Evolutionary conservation across 192 early-diverging fungal species (phyloP).

Genomic region (Coemansia reversa): DNA sequence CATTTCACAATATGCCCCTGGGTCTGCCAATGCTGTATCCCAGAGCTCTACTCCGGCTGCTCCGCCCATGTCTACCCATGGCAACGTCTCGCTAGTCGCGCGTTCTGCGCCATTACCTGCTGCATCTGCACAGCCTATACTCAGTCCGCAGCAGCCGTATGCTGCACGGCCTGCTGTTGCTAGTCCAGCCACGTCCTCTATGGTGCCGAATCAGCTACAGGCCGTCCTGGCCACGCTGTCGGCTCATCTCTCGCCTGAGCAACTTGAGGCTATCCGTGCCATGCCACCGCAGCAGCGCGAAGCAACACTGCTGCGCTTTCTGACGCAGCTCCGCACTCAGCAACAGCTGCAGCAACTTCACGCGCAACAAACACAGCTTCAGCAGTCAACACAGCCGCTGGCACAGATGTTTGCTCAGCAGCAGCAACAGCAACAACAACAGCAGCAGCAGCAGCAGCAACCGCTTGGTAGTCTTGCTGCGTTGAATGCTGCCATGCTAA

Average conservation of each 20-base stretch:
- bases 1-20: slow-evolving; percentile 8
- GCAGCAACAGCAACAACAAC: slow-evolving; percentile 25
- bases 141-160: slow-evolving; percentile 41
- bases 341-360: slow-evolving; percentile 19
- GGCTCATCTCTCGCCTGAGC: slow-evolving; percentile 11
- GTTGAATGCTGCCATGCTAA: slow-evolving; percentile 23
- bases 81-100: not conserved
- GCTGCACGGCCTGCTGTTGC: slow-evolving; percentile 23
- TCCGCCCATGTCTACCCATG: slow-evolving; percentile 15
- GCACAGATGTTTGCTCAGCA: slow-evolving; percentile 19
- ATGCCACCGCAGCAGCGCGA: slow-evolving; percentile 28
- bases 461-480: slow-evolving; percentile 27
- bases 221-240: slow-evolving; percentile 7
- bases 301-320: not conserved
- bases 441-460: slow-evolving; percentile 17
- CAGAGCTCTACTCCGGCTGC: slow-evolving; percentile 21
- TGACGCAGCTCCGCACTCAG: slow-evolving; percentile 3
- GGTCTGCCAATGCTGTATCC: not conserved
- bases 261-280: slow-evolving; percentile 18
- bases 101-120: slow-evolving; percentile 6
- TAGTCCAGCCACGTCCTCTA: slow-evolving; percentile 21
- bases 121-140: slow-evolving; percentile 22
- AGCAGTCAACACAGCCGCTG: slow-evolving; percentile 19
- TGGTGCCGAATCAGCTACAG: slow-evolving; percentile 13
- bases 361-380: slow-evolving; percentile 20